Percentiles rank a stretch among this genome's conserved stretches.
phyloP scores from a whole-genome alignment of 306 rosid species.

The Benincasa hispida region DNA sequence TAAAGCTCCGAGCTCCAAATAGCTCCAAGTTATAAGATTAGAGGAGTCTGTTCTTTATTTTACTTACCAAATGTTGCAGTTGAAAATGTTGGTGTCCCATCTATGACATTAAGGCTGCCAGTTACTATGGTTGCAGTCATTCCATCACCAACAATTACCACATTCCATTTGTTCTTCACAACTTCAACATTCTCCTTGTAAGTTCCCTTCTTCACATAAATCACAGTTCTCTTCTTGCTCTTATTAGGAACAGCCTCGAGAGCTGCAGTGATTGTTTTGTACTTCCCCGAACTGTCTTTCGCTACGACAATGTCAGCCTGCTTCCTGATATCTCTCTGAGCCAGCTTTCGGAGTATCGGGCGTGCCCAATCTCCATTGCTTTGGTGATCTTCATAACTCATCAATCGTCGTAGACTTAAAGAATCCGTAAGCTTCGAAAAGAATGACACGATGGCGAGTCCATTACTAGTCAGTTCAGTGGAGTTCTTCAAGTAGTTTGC shows the following conservation, averaged over 20 bases:
- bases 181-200: conserved; percentile 55
- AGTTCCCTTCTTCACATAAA: conserved; percentile 54
- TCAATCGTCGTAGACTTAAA: conserved; percentile 21
- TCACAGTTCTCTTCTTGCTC: conserved; percentile 46
- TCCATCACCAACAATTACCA: conserved; percentile 70
- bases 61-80: conserved; percentile 64
- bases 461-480: conserved; percentile 55
- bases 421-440: conserved; percentile 16
- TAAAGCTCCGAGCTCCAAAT: too few relatives aligned
- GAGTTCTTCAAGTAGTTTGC: conserved; percentile 33
- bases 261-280: conserved; percentile 39
- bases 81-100: conserved; percentile 76
- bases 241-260: conserved; percentile 36
- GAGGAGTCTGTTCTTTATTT: not conserved
- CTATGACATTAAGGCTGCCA: conserved; percentile 38
- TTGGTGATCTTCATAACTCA: conserved; percentile 4
- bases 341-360: conserved; percentile 13
- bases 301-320: conserved; percentile 37
- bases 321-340: conserved; percentile 20
- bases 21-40: not conserved
- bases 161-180: conserved; percentile 58
- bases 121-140: conserved; percentile 43
- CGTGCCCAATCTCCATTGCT: conserved; percentile 25
- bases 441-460: conserved; percentile 63
- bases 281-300: conserved; percentile 39